Percentiles rank a stretch among this genome's conserved stretches.
Conservation (phyloP, 805 yeast species). For the Metschnikowia arizonensis region DNA sequence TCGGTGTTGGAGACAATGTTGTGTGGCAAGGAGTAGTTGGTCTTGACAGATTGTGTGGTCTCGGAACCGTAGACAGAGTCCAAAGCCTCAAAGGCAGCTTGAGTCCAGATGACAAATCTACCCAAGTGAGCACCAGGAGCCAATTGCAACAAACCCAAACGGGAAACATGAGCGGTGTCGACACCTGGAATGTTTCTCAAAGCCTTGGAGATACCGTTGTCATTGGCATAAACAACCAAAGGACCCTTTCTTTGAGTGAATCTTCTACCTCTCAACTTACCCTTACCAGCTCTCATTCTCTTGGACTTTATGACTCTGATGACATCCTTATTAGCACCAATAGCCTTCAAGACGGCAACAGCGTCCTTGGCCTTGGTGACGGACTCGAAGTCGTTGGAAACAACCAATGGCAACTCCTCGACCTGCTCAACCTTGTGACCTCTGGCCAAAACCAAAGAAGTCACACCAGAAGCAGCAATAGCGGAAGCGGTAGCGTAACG, state of each 20-base stretch:
- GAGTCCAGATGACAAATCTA: constrained; percentile 99
- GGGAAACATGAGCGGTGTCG: constrained; percentile 88
- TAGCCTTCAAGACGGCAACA: constrained; percentile 94
- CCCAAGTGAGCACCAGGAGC: constrained; percentile 99
- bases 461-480: constrained; percentile 97
- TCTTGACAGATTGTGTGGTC: constrained; percentile 75
- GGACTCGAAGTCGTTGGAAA: constrained; percentile 87
- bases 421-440: constrained; percentile 99
- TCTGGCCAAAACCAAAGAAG: constrained; percentile 97
- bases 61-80: constrained; percentile 97
- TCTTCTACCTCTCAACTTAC: constrained; percentile 99
- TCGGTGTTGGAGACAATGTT: constrained; percentile 95
- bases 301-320: constrained; percentile 97
- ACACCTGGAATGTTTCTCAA: constrained; percentile 99
- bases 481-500: constrained; percentile 99
- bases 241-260: constrained; percentile 99
- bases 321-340: constrained; percentile 98
- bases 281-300: constrained; percentile 99
- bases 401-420: constrained; percentile 98
- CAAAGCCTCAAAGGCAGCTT: constrained; percentile 93
- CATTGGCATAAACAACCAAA: constrained; percentile 95
- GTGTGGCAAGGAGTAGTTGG: constrained; percentile 87
- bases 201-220: constrained; percentile 96
- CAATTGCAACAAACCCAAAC: constrained; percentile 93
- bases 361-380: constrained; percentile 97